Evolutionary conservation across 768 basidiomycete species (phyloP), one percentile per base, ranked within the genome.

Genomic region (Tricholoma hemisulphureum): DNA sequence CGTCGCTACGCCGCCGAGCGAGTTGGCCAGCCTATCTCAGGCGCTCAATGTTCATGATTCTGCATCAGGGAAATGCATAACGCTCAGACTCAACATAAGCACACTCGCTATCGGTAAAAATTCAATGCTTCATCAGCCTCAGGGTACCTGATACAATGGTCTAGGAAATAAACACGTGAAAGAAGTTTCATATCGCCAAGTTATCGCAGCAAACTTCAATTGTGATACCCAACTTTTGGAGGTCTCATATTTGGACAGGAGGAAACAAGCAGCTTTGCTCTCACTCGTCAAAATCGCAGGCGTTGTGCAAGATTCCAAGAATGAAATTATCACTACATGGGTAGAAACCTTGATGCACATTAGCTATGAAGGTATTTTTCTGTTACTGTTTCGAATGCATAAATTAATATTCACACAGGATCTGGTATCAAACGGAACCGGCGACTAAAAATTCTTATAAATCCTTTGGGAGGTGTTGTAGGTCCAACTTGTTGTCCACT

Each of bases 391-490:
- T 45, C 34, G 35, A 53, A 34, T 59, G 14, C 13, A 31, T 9
- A 49, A 18, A 58, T 16, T 32, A 29, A 13, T 31, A n/a, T n/a
- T n/a, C n/a, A n/a, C n/a, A n/a, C 55, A 75, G 72, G 63, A 59
- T 48, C 66, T 79, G 89, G 82, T 39, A 69, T 82, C n/a, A 80
- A 80, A 62, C 83, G 79, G 20, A 69, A 75, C 51, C 79, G 86
- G 46, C 73, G 76, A 18, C 66, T 95, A 28, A 83, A 85, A 60
- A 80, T 94, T 7, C 67, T 95, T 41, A 78, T 95, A 35, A 95
- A 95, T 69, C 93, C 93, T 8, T 72, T 80, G 55, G 86, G 93
- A 51, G 93, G 93, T n/a, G 79, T 77, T 20, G 92, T 91, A 67
- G 28, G 86, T 76, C 1, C 34, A 20, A 20, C 37, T n/a, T n/a